Base-by-base conservation (phyloP, 441 rosid genomes). In the Euphorbia corollata region DNA sequence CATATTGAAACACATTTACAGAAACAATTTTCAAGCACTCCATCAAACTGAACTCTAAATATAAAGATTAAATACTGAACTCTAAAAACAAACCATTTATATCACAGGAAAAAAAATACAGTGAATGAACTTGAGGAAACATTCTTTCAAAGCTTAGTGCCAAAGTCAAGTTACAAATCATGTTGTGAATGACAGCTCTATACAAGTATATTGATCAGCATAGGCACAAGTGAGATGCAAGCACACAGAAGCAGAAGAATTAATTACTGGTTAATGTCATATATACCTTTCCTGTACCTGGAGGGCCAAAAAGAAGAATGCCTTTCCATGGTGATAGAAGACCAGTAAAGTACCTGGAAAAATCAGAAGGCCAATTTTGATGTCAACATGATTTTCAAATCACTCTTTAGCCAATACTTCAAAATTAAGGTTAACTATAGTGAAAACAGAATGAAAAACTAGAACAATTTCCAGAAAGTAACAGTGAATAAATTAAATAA, bases 281-380 rank as follows among this genome's bases (percentile, higher is more conserved):
- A 62, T 73, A 38, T 18, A 93, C 98, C 98, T 93, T 93, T 77
- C 99, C 97, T 1, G 99, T 93, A 72, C 99, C 97, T 1, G 99
- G 93, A 41, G 99, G 99, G 27, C 99, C 97, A 71, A 93, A 93
- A 67, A 93, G 97, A 67, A 93, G 97, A 77, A 93, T 90, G 67
- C 98, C 98, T 82, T 93, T 93, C 96, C 99, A 93, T 65, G 97
- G 97, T 75, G 97, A 82, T 38, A 90, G 82, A 70, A 90, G 87
- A 75, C 99, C 99, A 16, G 91, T 90, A 58, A 93, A 90, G 78
- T 90, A 93, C 74, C 98, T 90, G 65, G 69, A 78, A 73, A 16
- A 27, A 55, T 24, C 53, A 23, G 51, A 59, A 53, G n/a, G 38
- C 70, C 47, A 68, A 20, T 2, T 43, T 11, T 50, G 48, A 3